phyloP scores from a whole-genome alignment of 1,284 basidiomycete species.

The Rhodofomes roseus region DNA sequence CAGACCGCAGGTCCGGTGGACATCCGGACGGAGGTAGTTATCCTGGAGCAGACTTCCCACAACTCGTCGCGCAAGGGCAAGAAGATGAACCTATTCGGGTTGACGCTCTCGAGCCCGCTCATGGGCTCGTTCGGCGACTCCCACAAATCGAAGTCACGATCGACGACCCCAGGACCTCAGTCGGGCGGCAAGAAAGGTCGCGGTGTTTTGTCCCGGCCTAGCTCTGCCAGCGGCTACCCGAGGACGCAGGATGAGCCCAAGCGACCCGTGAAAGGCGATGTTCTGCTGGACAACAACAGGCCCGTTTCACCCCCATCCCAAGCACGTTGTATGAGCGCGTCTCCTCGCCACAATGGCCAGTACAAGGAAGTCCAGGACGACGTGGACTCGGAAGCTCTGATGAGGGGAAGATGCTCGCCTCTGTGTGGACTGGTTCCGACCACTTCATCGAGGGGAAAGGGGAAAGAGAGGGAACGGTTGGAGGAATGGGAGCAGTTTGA shows the following conservation, averaged over 20 bases:
- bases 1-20: slow-evolving; percentile 16
- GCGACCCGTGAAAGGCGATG: slow-evolving; percentile 4
- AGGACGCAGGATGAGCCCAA: slow-evolving; percentile 7
- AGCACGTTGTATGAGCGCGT: slow-evolving; percentile 21
- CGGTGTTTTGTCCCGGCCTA: slow-evolving; percentile 15
- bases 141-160: slow-evolving; percentile 17
- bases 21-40: slow-evolving; percentile 17
- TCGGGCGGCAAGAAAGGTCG: slow-evolving; percentile 11
- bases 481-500: slow-evolving; percentile 5
- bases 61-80: slow-evolving; percentile 23
- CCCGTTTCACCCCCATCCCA: slow-evolving; percentile 15
- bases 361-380: slow-evolving; percentile 15
- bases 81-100: slow-evolving; percentile 28
- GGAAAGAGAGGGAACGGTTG: slow-evolving; percentile 24
- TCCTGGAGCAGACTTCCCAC: slow-evolving; percentile 14
- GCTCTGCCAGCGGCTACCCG: slow-evolving; percentile 22
- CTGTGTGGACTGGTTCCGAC: slow-evolving; percentile 24
- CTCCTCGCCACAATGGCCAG: slow-evolving; percentile 17
- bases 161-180: slow-evolving; percentile 15
- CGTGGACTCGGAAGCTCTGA: slow-evolving; percentile 19
- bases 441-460: slow-evolving; percentile 18
- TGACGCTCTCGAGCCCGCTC: slow-evolving; percentile 24
- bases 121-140: slow-evolving; percentile 23
- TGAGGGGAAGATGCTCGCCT: slow-evolving; percentile 29
- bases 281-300: slow-evolving; percentile 12